phyloP scores from a whole-genome alignment of 495 filamentous ascomycete species.

The Antarctomyces pellizariae region DNA sequence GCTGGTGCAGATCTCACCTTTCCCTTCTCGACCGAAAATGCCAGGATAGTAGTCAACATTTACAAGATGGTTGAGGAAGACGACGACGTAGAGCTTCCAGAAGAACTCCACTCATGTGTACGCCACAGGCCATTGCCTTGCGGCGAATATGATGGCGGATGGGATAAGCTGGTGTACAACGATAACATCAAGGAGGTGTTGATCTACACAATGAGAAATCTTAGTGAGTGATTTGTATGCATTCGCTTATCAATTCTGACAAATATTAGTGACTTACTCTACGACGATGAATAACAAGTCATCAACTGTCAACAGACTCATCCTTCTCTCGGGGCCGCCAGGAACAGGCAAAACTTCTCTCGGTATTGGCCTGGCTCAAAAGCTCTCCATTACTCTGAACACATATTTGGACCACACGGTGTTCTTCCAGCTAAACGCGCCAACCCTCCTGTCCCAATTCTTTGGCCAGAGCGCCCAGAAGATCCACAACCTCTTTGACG shows the following conservation, averaged over 20 bases:
- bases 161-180: constrained; percentile 23
- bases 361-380: constrained; percentile 26
- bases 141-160: no score
- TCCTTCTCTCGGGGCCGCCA: constrained; percentile 27
- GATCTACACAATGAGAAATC: constrained; percentile 20
- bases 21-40: no score
- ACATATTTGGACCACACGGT: constrained; percentile 18
- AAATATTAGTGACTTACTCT: constrained; percentile 9
- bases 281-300: constrained; percentile 9
- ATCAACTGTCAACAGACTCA: constrained; percentile 12
- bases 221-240: constrained; percentile 14
- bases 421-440: constrained; percentile 25
- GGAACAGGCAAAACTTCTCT: constrained; percentile 30
- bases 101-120: no score
- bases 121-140: no score
- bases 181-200: constrained; percentile 18
- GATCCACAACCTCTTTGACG: constrained; percentile 21
- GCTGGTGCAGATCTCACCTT: no score
- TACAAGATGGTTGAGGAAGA: no score
- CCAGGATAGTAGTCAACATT: no score
- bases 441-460: constrained; percentile 24
- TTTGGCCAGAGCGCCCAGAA: constrained; percentile 29
- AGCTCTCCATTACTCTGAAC: constrained; percentile 26
- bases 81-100: no score
- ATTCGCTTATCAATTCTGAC: constrained; percentile 4